Evolutionary conservation across 1,284 basidiomycete genomes (phyloP), one percentile per base, ranked within the genome.

Genomic region (Cryptococcus sp.): DNA sequence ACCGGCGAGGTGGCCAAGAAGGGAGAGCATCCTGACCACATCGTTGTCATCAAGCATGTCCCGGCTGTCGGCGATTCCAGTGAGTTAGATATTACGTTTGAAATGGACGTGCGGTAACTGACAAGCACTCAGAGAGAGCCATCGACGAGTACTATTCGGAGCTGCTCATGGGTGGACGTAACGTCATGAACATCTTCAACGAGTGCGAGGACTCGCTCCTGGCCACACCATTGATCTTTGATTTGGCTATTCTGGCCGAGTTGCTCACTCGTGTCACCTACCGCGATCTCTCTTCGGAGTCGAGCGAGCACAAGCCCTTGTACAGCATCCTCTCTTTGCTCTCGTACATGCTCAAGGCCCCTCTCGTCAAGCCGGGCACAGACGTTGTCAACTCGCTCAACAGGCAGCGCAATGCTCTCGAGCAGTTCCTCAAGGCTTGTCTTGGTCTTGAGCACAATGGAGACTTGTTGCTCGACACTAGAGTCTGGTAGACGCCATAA

Each of bases 81-180:
- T 71, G 44, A 60, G 69, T 62, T 25, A 19, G 7, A 26, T 1
- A 41, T 3, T 3, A 17, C 5, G 8, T 8, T 41, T 41, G 23
- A 44, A 54, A 19, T 45, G 29, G 46, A 17, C 29, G 22, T 39
- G 20, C 23, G 38, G 49, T 61, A 37, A 58, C 37, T 3, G 26
- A 22, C 13, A 11, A 4, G 19, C 6, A 13, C 15, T 8, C 57
- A 68, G 68, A 76, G 65, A 86, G 92, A 54, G 95, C 95, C 46
- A 93, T 99, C 82, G 95, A 98, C 80, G 95, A 98, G 83, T 98
- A 98, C 82, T 94, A 93, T 80, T 94, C 91, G 16, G 95, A 98
- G 77, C 80, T 85, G 50, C 78, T 81, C 70, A 83, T 84, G 81
- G 83, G 83, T 45, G 83, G 83, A 16, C 77, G 81, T 61, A 76